A percentile compares a stretch with the other conserved stretches of the same genome.
These are phyloP conservation scores for Mucor ambiguus DNA, from an alignment of 371 early-diverging fungal species.

Conservation along the genomic window DNA sequence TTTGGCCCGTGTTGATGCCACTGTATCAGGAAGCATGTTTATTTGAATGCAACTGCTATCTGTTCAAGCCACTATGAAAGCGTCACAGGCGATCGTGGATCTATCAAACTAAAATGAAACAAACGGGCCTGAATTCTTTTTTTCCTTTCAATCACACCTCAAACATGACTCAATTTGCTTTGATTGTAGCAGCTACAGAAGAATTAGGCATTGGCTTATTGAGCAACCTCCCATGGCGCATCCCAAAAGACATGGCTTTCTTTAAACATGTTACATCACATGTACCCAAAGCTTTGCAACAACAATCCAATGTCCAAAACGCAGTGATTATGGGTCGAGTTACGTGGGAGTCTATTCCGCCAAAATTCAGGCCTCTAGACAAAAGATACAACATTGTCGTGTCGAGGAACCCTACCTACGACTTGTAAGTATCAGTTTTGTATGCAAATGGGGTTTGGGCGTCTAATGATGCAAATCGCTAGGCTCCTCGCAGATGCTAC, in stretches of 20 bases:
- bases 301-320: conserved; percentile 47
- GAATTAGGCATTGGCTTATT: conserved; percentile 80
- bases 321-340: conserved; percentile 88
- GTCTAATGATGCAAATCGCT: background rate
- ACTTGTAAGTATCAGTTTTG: conserved; percentile 52
- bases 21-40: too few species aligned
- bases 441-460: too few species aligned
- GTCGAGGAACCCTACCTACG: conserved; percentile 59
- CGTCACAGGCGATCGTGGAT: too few species aligned
- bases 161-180: conserved; percentile 43
- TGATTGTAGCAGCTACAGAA: conserved; percentile 79
- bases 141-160: background rate
- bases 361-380: conserved; percentile 72
- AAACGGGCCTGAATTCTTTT: too few species aligned
- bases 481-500: conserved; percentile 26
- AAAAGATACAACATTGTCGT: conserved; percentile 84
- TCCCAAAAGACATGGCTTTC: conserved; percentile 84
- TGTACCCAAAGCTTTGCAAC: conserved; percentile 27
- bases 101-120: too few species aligned
- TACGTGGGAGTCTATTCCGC: conserved; percentile 91
- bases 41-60: too few species aligned
- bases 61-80: too few species aligned
- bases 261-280: conserved; percentile 74
- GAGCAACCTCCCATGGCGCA: conserved; percentile 82
- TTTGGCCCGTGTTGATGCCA: too few species aligned